A percentile compares a stretch with the other conserved stretches of the same genome.
These are phyloP conservation scores for Stemphylium vesicarium DNA, from an alignment of 2,329 filamentous ascomycete genomes.

Conservation along the genomic window DNA sequence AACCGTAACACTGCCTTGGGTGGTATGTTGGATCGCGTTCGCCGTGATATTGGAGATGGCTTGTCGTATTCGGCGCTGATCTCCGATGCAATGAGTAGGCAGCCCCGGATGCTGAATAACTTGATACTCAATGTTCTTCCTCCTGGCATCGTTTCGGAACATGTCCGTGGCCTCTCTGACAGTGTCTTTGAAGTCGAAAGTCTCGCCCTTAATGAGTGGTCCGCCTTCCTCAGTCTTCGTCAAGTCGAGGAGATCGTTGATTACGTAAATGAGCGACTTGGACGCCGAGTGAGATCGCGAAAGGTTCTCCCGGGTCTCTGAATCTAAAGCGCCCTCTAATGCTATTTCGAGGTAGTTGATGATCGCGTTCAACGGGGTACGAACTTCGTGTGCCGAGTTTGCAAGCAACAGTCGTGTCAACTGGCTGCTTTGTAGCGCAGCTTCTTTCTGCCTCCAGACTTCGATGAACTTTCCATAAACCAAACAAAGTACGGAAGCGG, in stretches of 20 bases:
- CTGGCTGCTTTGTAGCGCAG: constrained; percentile 79
- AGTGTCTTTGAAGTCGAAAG: constrained; percentile 74
- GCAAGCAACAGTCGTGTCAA: constrained; percentile 79
- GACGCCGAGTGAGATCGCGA: constrained; percentile 87
- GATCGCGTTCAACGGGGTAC: constrained; percentile 89
- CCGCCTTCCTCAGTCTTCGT: constrained; percentile 88
- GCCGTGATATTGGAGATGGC: constrained; percentile 82
- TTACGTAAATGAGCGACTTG: constrained; percentile 90
- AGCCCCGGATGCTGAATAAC: constrained; percentile 71
- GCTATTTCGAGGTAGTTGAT: constrained; percentile 95
- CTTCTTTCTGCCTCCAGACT: constrained; percentile 91
- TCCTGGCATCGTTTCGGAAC: constrained; percentile 74
- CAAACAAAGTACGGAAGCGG: constrained; percentile 82
- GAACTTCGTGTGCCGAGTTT: constrained; percentile 90
- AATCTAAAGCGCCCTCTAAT: constrained; percentile 77
- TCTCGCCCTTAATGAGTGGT: constrained; percentile 77
- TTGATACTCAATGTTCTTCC: constrained; percentile 76
- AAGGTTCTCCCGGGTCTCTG: constrained; percentile 84
- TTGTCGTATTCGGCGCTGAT: constrained; percentile 80
- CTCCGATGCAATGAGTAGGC: constrained; percentile 75
- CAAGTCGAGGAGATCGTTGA: constrained; percentile 87
- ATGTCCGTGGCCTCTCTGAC: constrained; percentile 78
- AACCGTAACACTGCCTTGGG: constrained; percentile 69
- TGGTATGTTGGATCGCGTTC: constrained; percentile 83
- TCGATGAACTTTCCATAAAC: constrained; percentile 92